Evolutionary conservation across 352 stramenopile genomes (phyloP), one percentile per base, ranked within the genome.

Genomic region (Phytophthora podocarpi): DNA sequence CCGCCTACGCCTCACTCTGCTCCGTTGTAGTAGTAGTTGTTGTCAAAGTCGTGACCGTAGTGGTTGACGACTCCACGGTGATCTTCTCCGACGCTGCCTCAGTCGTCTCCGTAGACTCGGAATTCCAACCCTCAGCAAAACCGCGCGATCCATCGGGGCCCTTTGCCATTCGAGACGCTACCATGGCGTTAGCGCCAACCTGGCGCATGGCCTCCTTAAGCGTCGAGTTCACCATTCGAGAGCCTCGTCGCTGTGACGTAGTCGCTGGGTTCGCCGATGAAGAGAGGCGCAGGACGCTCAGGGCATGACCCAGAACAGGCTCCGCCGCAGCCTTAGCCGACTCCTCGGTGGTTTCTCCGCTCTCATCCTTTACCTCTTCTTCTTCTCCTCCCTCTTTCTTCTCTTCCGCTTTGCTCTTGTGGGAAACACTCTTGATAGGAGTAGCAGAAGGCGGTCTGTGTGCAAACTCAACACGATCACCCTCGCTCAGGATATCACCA

Each of bases 401-500:
- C 47, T 78, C 68, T 41, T 59, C 60, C 54, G 36, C 18, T 26
- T 59, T 27, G 10, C 5, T 31, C 12, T 35, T 57, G 35, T 40
- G 59, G 23, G 26, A 20, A 28, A 20, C 28, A 1, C 62, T 58
- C 45, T 72, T 79, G 66, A 64, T 74, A 48, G 26, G 75, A 42
- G 50, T 71, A 64, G 34, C 62, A 36, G 50, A 68, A 47, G 35
- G 61, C 16, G 32, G 39, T 27, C 39, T 63, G 39, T 78, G 68
- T 24, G 79, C 78, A 77, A 90, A 92, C 67, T 92, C 81, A 6
- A 94, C 82, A 48, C 78, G 80, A 60, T 94, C 85, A 8, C 82
- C 85, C 20, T 85, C 79, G 11, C 56, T 71, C 3, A 94, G 61
- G 10, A 85, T 48, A 39, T 90, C 81, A 9, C 74, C 77, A 35